Evolutionary conservation across 768 basidiomycete species (phyloP).

Genomic region (Psilocybe tampanensis): DNA sequence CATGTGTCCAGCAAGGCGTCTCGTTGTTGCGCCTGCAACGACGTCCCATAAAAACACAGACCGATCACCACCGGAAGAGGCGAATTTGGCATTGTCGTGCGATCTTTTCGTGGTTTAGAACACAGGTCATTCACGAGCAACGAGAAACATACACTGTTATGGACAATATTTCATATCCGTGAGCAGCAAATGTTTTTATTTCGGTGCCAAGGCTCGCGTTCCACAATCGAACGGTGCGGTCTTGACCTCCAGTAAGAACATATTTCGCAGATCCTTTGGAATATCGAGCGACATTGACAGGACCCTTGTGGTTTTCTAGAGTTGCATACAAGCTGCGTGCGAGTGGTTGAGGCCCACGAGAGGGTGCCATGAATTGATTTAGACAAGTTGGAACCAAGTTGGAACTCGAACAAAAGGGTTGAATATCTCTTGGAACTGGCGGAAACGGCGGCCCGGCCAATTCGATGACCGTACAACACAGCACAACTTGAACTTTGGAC

Average conservation of each 20-base stretch:
- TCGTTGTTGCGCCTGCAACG: conserved; percentile 77
- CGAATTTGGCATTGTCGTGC: conserved; percentile 93
- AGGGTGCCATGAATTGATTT: conserved; percentile 43
- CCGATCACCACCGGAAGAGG: conserved; percentile 92
- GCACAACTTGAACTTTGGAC: too few species aligned
- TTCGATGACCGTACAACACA: too few species aligned
- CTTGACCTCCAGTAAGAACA: conserved; percentile 90
- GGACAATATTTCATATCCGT: conserved; percentile 95
- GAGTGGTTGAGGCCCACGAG: conserved; percentile 52
- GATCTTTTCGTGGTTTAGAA: conserved; percentile 47
- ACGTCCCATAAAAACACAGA: conserved; percentile 97
- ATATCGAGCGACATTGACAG: conserved; percentile 91
- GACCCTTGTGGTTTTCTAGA: conserved; percentile 72
- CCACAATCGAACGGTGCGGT: conserved; percentile 88
- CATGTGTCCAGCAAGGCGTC: conserved; percentile 87
- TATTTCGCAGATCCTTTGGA: conserved; percentile 89
- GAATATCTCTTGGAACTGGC: too few species aligned
- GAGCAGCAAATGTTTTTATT: conserved; percentile 88
- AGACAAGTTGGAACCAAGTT: background rate
- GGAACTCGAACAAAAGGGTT: too few species aligned
- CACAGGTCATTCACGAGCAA: background rate
- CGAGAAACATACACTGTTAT: conserved; percentile 72
- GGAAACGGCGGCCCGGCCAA: too few species aligned
- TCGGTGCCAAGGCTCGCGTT: conserved; percentile 86
- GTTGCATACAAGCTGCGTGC: conserved; percentile 65